These are phyloP conservation scores for Cystobasidium onofrii DNA, from an alignment of 768 basidiomycete species.

Conservation along the genomic window DNA sequence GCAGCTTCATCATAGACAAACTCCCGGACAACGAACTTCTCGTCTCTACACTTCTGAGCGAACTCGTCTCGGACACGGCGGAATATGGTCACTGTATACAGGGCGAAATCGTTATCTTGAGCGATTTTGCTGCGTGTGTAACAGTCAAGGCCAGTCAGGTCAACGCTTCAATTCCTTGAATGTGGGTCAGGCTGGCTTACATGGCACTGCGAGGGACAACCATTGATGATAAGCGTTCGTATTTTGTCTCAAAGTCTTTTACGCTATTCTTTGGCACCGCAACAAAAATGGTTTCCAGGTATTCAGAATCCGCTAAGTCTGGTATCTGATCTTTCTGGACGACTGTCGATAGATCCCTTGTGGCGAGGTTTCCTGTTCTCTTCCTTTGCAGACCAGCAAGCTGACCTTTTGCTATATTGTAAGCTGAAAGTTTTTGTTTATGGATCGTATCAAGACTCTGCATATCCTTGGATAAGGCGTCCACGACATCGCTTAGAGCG, in stretches of 20 bases:
- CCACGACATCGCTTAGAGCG: conserved; percentile 67
- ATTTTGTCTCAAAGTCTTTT: conserved; percentile 82
- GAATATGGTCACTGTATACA: conserved; percentile 82
- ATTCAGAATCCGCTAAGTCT: conserved; percentile 66
- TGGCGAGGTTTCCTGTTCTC: conserved; percentile 90
- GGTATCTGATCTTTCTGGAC: conserved; percentile 74
- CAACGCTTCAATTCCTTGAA: neutral
- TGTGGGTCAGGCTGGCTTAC: conserved; percentile 50
- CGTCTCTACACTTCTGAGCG: conserved; percentile 83
- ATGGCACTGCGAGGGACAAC: conserved; percentile 84
- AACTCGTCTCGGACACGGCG: conserved; percentile 85
- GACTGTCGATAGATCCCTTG: conserved; percentile 73
- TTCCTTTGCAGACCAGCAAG: conserved; percentile 86
- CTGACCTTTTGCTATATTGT: conserved; percentile 88
- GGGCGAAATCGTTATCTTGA: conserved; percentile 77
- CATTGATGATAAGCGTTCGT: conserved; percentile 79
- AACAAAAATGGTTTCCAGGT: conserved; percentile 81
- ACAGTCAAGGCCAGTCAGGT: neutral
- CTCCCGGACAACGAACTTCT: conserved; percentile 95
- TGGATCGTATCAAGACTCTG: conserved; percentile 84
- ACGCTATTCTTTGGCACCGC: conserved; percentile 81
- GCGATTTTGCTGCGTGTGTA: conserved; percentile 56
- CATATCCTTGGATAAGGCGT: conserved; percentile 88
- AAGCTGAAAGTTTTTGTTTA: conserved; percentile 81
- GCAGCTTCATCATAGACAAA: conserved; percentile 80